Percentiles rank a stretch among this genome's conserved stretches.
Evolutionary conservation across 2,329 filamentous ascomycete species (phyloP).

Genomic region (Aureobasidium sp.): DNA sequence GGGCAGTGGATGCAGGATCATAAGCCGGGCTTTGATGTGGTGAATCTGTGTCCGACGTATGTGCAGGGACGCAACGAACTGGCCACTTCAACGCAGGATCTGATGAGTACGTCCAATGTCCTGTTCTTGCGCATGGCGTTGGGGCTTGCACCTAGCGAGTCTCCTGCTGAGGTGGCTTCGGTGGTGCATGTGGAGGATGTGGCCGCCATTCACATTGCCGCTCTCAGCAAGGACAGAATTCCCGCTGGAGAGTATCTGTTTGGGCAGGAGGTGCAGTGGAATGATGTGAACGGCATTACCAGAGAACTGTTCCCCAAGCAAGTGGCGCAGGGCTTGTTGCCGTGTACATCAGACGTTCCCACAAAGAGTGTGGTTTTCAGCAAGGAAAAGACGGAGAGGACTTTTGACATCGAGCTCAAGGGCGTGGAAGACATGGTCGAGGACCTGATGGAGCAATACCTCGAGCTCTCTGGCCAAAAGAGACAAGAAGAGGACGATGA

Average conservation of each 20-base stretch:
- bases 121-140: constrained; percentile 17
- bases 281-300: constrained; percentile 16
- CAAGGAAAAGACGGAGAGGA: constrained; percentile 16
- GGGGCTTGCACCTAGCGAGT: constrained; percentile 11
- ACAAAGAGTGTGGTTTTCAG: constrained; percentile 14
- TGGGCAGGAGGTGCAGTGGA: constrained; percentile 10
- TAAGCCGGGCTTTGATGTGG: constrained; percentile 23
- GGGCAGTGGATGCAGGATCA: constrained; percentile 20
- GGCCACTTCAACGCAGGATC: constrained; percentile 16
- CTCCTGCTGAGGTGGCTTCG: constrained; percentile 7
- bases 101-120: constrained; percentile 20
- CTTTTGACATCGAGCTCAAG: constrained; percentile 16
- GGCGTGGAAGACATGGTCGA: constrained; percentile 16
- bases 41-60: constrained; percentile 23
- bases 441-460: constrained; percentile 14
- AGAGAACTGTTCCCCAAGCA: constrained; percentile 15
- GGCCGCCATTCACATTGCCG: constrained; percentile 24
- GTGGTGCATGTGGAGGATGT: constrained; percentile 25
- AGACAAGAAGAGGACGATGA: neutral
- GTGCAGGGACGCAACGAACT: constrained; percentile 25
- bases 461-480: constrained; percentile 14
- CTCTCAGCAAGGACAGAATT: constrained; percentile 17
- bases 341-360: constrained; percentile 12
- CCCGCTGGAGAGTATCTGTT: constrained; percentile 8
- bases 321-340: constrained; percentile 13